Conservation (phyloP, 169 alveolate species). For the Eimeria praecox region DNA sequence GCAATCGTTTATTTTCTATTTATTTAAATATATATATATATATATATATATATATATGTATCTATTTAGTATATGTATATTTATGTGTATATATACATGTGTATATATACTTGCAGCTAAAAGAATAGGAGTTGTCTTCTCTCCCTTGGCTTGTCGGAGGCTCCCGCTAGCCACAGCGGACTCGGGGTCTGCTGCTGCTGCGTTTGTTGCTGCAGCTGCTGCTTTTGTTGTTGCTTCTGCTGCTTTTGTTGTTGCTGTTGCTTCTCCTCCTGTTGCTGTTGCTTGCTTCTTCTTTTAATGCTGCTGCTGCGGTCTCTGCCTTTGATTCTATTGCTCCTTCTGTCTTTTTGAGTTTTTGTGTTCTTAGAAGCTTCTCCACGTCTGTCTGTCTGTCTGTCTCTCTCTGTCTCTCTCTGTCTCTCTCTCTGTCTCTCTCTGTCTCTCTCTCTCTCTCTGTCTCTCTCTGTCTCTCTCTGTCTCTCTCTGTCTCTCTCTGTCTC, state of each 20-base stretch:
- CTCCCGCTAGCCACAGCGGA: not conserved
- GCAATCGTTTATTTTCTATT: not conserved
- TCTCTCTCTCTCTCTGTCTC: no score
- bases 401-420: no score
- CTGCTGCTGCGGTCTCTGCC: no score
- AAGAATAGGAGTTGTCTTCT: not conserved
- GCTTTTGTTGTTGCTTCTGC: constrained; percentile 82
- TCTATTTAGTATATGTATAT: not conserved
- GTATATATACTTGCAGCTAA: not conserved
- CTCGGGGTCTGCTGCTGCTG: not conserved
- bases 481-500: no score
- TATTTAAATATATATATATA: not conserved
- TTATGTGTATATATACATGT: not conserved
- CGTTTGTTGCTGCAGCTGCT: constrained; percentile 94
- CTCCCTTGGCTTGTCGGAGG: not conserved
- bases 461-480: no score
- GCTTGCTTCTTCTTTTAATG: not conserved
- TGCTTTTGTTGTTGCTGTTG: not conserved
- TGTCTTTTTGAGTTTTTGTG: no score
- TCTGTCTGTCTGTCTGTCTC: no score
- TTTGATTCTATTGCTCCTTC: no score
- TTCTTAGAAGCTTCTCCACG: no score
- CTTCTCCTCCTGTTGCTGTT: not conserved
- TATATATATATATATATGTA: not conserved
- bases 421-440: no score